Evolutionary conservation across 2,329 filamentous ascomycete species (phyloP).

Genomic region (Stachybotrys elegans): DNA sequence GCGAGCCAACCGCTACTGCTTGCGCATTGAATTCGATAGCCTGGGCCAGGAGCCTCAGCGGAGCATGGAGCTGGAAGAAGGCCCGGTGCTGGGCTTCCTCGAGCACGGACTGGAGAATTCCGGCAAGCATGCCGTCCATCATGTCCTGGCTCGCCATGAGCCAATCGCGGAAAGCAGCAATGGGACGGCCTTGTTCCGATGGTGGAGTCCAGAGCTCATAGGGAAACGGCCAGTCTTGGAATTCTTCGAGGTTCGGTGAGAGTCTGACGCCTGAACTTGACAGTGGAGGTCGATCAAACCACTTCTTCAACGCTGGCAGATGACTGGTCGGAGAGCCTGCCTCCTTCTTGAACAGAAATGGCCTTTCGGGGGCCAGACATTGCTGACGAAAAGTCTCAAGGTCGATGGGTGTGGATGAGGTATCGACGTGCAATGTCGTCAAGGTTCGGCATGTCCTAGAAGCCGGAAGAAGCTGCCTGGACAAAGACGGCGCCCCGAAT

Average conservation of each 20-base stretch:
- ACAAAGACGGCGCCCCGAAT: too few relatives aligned
- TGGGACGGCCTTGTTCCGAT: constrained; percentile 8
- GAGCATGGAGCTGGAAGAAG: constrained; percentile 55
- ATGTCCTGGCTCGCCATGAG: constrained; percentile 18
- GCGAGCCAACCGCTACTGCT: constrained; percentile 11
- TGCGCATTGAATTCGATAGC: constrained; percentile 42
- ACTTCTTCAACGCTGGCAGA: constrained; percentile 51
- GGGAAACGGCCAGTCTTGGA: constrained; percentile 26
- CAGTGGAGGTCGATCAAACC: constrained; percentile 43
- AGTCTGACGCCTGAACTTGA: constrained; percentile 11
- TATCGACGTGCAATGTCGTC: too few relatives aligned
- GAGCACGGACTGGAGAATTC: constrained; percentile 22
- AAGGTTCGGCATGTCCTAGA: too few relatives aligned
- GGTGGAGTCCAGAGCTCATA: constrained; percentile 31
- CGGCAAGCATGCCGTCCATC: constrained; percentile 24
- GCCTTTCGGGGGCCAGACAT: constrained; percentile 48
- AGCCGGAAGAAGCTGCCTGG: too few relatives aligned
- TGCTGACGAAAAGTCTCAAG: constrained; percentile 44
- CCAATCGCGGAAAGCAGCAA: constrained; percentile 22
- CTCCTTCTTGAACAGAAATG: constrained; percentile 42
- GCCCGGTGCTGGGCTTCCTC: constrained; percentile 15
- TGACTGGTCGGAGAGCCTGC: constrained; percentile 25
- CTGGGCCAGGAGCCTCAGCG: constrained; percentile 60
- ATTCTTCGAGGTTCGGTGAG: constrained; percentile 22
- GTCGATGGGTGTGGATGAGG: too few relatives aligned